Conservation (phyloP, 2,329 filamentous ascomycete species). For the Xylaria polymorpha region DNA sequence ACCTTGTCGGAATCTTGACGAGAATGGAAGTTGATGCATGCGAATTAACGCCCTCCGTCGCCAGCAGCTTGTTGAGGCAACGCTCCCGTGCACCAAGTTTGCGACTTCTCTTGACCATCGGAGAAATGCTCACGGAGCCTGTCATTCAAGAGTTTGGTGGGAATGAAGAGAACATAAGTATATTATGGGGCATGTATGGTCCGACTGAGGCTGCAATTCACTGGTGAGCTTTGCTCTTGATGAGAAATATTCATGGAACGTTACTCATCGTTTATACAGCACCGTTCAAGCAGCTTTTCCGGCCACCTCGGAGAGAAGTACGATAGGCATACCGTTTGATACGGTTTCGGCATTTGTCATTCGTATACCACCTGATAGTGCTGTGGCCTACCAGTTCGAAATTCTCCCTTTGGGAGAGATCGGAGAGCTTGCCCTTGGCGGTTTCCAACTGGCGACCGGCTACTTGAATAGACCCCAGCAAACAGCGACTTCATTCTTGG, state of each 20-base stretch:
- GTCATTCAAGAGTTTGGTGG: constrained; percentile 85
- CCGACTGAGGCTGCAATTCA: constrained; percentile 94
- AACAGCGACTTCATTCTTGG: constrained; percentile 76
- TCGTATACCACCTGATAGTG: constrained; percentile 55
- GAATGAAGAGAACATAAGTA: constrained; percentile 61
- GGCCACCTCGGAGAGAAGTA: constrained; percentile 67
- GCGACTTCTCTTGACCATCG: constrained; percentile 83
- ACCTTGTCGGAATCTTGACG: constrained; percentile 76
- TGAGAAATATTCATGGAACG: neutral
- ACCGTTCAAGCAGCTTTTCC: constrained; percentile 76
- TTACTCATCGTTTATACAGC: constrained; percentile 53
- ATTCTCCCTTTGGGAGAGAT: constrained; percentile 73
- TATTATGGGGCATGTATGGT: constrained; percentile 94
- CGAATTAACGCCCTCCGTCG: constrained; percentile 90
- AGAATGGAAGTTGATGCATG: constrained; percentile 80
- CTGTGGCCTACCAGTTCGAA: constrained; percentile 52
- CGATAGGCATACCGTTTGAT: constrained; percentile 81
- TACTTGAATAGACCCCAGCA: constrained; percentile 86
- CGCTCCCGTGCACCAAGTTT: constrained; percentile 74
- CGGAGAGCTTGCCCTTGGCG: constrained; percentile 85
- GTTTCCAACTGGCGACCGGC: constrained; percentile 79
- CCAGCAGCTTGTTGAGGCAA: constrained; percentile 77
- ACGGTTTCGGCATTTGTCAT: constrained; percentile 84
- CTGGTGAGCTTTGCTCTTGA: constrained; percentile 61
- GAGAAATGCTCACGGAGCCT: constrained; percentile 86